A percentile compares a stretch with the other conserved stretches of the same genome.
These are phyloP conservation scores for Chlamydomonas schloesseri DNA, from an alignment of 139 green algal genomes.

Conservation along the genomic window DNA sequence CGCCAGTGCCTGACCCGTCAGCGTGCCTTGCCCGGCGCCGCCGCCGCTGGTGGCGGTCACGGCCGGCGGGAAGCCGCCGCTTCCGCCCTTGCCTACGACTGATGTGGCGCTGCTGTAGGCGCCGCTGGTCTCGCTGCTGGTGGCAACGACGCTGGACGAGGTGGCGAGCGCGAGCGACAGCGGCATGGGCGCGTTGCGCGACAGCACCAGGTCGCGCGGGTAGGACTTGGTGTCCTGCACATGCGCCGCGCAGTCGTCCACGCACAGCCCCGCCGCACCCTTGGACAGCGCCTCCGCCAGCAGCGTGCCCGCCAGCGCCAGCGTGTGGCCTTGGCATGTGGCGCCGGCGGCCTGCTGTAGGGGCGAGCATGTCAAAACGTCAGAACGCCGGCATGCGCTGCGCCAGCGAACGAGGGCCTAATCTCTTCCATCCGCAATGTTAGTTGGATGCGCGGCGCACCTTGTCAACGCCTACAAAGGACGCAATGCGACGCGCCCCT, in stretches of 20 bases:
- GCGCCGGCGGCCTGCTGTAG: no score
- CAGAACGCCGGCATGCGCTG: no score
- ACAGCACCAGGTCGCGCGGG: conserved; percentile 22
- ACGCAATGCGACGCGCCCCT: background rate
- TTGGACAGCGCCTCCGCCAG: conserved; percentile 22
- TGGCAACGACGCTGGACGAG: no score
- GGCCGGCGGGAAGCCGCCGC: background rate
- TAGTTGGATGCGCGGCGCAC: no score
- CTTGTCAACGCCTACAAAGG: background rate
- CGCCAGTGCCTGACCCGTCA: no score
- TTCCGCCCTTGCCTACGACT: no score
- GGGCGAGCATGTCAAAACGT: no score
- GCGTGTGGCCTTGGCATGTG: conserved; percentile 25
- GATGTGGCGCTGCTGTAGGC: background rate
- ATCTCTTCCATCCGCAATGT: no score
- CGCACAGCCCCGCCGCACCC: conserved; percentile 5
- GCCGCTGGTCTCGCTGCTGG: background rate
- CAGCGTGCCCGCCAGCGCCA: conserved; percentile 9
- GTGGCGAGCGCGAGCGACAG: conserved; percentile 25
- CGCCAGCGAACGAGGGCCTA: no score
- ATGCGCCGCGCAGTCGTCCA: conserved; percentile 22
- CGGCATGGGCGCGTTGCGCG: conserved; percentile 3
- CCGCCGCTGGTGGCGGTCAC: no score
- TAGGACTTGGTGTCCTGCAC: conserved; percentile 18
- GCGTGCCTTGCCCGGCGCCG: no score